phyloP scores from a whole-genome alignment of 805 yeast species.

The Vanderwaltozyma polyspora region DNA sequence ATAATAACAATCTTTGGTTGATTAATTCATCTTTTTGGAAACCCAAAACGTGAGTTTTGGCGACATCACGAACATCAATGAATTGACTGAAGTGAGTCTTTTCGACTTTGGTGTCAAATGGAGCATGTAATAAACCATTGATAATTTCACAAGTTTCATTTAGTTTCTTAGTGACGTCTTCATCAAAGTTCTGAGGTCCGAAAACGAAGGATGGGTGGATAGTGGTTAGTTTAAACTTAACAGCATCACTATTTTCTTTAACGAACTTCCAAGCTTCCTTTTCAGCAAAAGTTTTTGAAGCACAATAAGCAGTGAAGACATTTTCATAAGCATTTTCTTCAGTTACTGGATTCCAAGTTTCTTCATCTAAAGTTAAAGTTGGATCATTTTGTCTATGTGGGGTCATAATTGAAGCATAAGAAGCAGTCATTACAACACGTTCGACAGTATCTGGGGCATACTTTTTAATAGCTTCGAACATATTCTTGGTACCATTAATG shows the following conservation, averaged over 20 bases:
- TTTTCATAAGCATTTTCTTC: conserved; percentile 10
- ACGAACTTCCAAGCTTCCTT: conserved; percentile 42
- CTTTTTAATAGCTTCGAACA: conserved; percentile 34
- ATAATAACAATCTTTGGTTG: conserved; percentile 22
- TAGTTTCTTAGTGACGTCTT: conserved; percentile 22
- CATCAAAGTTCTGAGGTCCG: conserved; percentile 40
- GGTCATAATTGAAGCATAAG: conserved; percentile 39
- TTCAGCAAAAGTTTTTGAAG: conserved; percentile 45
- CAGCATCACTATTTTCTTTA: conserved; percentile 20
- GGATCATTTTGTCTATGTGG: conserved; percentile 10
- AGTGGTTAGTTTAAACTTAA: conserved; percentile 29
- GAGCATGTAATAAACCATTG: conserved; percentile 28
- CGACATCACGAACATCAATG: conserved; percentile 47
- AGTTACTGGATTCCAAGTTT: conserved; percentile 28
- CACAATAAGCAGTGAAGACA: conserved; percentile 26
- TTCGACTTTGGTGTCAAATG: conserved; percentile 30
- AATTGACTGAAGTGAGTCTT: conserved; percentile 40
- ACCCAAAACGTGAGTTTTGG: conserved; percentile 40
- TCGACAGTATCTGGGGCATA: conserved; percentile 34
- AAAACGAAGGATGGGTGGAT: conserved; percentile 35
- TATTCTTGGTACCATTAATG: conserved; percentile 40
- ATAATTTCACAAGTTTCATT: conserved; percentile 26
- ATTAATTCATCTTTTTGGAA: conserved; percentile 25
- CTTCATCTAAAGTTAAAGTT: conserved; percentile 22
- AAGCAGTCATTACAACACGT: conserved; percentile 47